Conservation (phyloP, 2,329 filamentous ascomycete genomes). For the Xylariaceae sp. region DNA sequence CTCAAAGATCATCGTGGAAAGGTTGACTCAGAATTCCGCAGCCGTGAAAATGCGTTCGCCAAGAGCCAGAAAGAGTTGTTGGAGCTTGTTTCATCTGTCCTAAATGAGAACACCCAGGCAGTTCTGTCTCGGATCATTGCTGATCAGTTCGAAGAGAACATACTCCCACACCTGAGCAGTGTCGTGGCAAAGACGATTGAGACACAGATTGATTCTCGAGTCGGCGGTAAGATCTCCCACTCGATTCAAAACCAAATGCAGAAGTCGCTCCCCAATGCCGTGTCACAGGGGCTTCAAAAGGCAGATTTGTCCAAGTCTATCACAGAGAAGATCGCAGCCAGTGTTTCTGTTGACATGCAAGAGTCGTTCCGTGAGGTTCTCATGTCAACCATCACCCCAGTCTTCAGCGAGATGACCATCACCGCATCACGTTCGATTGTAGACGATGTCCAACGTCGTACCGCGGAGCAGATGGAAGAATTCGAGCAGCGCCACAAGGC, state of each 20-base stretch:
- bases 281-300: slow-evolving; percentile 67
- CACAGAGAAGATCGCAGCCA: slow-evolving; percentile 65
- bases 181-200: slow-evolving; percentile 65
- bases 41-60: slow-evolving; percentile 49
- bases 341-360: slow-evolving; percentile 65
- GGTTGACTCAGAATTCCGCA: slow-evolving; percentile 60
- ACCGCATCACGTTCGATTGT: slow-evolving; percentile 65
- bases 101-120: slow-evolving; percentile 63
- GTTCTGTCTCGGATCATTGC: slow-evolving; percentile 74
- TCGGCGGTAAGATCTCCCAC: slow-evolving; percentile 63
- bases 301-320: slow-evolving; percentile 69
- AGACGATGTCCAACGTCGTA: slow-evolving; percentile 63
- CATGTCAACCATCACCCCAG: slow-evolving; percentile 60
- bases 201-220: slow-evolving; percentile 64
- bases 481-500: slow-evolving; percentile 49
- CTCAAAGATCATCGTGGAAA: slow-evolving; percentile 60
- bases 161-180: slow-evolving; percentile 71
- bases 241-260: slow-evolving; percentile 71
- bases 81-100: slow-evolving; percentile 55
- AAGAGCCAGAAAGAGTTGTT: slow-evolving; percentile 52
- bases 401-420: slow-evolving; percentile 60
- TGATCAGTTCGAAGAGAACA: slow-evolving; percentile 67
- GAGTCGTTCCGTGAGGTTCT: slow-evolving; percentile 61
- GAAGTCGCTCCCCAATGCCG: slow-evolving; percentile 61
- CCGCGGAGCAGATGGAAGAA: slow-evolving; percentile 47